Evolutionary conservation across 2,329 filamentous ascomycete genomes (phyloP).

Genomic region (Fusarium sp.): DNA sequence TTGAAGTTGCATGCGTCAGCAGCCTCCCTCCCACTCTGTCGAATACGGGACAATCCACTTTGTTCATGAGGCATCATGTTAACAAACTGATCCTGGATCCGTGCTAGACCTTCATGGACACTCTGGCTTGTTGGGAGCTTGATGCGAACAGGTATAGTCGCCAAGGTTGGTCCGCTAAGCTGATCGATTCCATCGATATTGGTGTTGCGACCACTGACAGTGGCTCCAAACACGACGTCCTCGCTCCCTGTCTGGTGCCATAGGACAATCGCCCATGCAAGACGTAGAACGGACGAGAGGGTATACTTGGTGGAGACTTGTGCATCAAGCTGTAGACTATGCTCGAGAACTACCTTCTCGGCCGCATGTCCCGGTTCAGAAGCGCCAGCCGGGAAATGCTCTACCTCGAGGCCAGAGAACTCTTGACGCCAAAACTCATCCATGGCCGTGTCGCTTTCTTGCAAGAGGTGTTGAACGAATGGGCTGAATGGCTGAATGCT

Average conservation of each 20-base stretch:
- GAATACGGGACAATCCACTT: not conserved
- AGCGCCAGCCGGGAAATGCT: not conserved
- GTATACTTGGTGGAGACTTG: not conserved
- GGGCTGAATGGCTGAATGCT: not conserved
- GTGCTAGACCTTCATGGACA: accelerated
- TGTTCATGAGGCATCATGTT: conserved; percentile 15
- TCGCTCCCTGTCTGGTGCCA: not conserved
- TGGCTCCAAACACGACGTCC: not conserved
- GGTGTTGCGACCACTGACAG: conserved; percentile 4
- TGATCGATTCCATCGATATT: not conserved
- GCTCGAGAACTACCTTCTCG: not conserved
- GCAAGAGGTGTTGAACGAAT: not conserved
- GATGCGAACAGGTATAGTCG: not conserved
- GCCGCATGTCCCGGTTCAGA: not conserved
- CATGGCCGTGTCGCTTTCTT: accelerated
- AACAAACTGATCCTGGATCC: not conserved
- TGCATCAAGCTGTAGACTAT: not conserved
- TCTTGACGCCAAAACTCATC: conserved; percentile 3
- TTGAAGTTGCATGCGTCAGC: conserved; percentile 9
- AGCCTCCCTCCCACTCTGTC: not conserved
- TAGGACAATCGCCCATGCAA: conserved; percentile 1
- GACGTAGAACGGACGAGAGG: not conserved
- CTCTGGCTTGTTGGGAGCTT: not conserved
- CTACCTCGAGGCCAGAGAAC: not conserved
- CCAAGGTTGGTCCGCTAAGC: not conserved